Base-by-base conservation (phyloP, 148 eudicot genomes). In the Nyssa sinensis region DNA sequence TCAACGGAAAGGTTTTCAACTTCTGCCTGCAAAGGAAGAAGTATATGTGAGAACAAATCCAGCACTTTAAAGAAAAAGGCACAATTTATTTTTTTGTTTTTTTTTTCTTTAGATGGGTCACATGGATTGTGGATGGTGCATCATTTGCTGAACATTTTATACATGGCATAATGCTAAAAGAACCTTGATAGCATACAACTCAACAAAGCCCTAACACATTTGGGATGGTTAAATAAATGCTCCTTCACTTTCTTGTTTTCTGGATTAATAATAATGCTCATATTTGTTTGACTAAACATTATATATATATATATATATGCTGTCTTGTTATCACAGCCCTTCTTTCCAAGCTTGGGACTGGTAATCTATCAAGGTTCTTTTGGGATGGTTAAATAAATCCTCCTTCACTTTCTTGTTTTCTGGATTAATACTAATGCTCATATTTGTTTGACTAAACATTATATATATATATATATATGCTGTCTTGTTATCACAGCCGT, bases 1-100 rank as follows among this genome's bases (percentile, higher is more conserved):
- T 95, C 89, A 67, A 89, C 9, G 32, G 87, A 78, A 72, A 95
- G 95, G 78, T 75, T 90, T 76, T 92, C 94, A 69, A 92, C 89
- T 77, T 95, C 94, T 79, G 86, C 93, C 99, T 95, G 91, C 81
- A 81, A 24, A 65, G n/a, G 31, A 49, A 33, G 10, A 66, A 72
- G 65, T 10, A 35, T 12, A 49, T 13, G 27, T 75, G 55, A 75
- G 59, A 17, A 30, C 34, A 41, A 62, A 72, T n/a, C 30, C 35
- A 53, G 58, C 61, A 25, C 63, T 60, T 39, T 29, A 37, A 24
- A 58, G 23, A 19, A 25, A n/a, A 66, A 41, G 31, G 57, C 31
- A 57, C 35, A 17, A 27, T 30, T 9, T 5, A n/a, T 35, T 58
- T 59, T 37, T 11, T 21, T 12, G 4, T 57, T 49, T 25, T 44